Evolutionary conservation across 2,329 filamentous ascomycete species (phyloP), one percentile per base, ranked within the genome.

Genomic region (Colletotrichum tamarilloi): DNA sequence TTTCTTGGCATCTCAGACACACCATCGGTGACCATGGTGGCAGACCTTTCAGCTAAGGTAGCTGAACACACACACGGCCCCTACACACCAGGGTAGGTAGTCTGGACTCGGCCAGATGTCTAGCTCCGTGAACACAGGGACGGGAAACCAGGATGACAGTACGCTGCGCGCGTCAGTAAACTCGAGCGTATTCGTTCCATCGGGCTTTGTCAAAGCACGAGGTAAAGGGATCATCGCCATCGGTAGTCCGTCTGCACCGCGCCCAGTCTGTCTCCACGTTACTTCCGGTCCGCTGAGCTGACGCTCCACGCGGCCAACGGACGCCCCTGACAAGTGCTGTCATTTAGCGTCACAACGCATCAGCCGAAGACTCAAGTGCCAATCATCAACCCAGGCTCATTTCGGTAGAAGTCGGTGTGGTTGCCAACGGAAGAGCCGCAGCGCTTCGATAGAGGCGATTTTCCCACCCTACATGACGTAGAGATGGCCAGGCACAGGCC

Each of bases 281-380:
- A 11, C 56, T 22, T n/a, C 26, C 26, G 24, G 35, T 60, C 32
- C 12, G 57, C 32, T 38, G 32, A n/a, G 56, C 28, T 58, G 59
- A 49, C 26, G 38, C 19, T 46, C 35, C 24, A 49, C 24, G 59
- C 24, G 38, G 16, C 59, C 38, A 30, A 62, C 38, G 42, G 59
- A 62, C 19, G 19, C 59, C 59, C 59, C 59, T 62, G 59, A 49
- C 38, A 62, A 62, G 42, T 49, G 42, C 59, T 24, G 38, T 62
- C 59, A 62, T 62, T 9, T 14, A 49, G 59, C 26, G 38, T 16
- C 59, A 62, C 16, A 30, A 49, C 26, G 42, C 42, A 19, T 30
- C 14, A 42, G 28, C 42, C 46, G 38, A 28, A 16, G 38, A 22
- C 22, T 19, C 58, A 26, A n/a, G 22, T 38, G 12, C 58, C 58